A percentile compares a stretch with the other conserved stretches of the same genome.
Conservation (phyloP, 305 asterid species). For the Fraxinus floribunda region DNA sequence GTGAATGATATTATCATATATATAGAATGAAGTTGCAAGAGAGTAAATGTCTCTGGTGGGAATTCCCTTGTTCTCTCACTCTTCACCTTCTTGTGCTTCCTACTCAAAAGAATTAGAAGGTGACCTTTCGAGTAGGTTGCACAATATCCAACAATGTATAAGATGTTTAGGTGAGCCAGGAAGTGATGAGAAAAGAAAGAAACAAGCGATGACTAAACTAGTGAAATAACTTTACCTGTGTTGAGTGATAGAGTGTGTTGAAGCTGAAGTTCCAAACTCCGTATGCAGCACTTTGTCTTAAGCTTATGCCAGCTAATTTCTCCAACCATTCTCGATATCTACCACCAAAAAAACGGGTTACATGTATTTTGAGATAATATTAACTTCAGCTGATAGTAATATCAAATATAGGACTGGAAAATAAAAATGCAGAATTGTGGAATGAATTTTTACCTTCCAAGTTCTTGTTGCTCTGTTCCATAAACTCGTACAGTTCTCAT, state of each 20-base stretch:
- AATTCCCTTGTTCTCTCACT: neutral
- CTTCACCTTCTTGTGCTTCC: neutral
- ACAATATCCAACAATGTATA: neutral
- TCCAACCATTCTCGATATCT: conserved; percentile 78
- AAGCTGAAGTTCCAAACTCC: conserved; percentile 93
- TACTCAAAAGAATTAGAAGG: neutral
- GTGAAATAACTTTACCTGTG: conserved; percentile 63
- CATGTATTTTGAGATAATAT: neutral
- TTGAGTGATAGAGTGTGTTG: conserved; percentile 82
- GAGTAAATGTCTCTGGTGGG: neutral
- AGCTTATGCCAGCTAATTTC: conserved; percentile 71
- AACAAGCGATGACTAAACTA: neutral
- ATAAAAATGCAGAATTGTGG: conserved; percentile 7
- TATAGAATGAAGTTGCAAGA: neutral
- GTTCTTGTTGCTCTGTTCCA: conserved; percentile 89
- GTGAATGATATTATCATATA: neutral
- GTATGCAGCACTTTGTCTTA: conserved; percentile 96
- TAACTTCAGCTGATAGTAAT: conserved; percentile 21
- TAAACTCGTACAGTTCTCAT: conserved; percentile 94
- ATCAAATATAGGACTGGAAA: neutral
- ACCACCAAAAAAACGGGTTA: conserved; percentile 24
- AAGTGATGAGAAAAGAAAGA: neutral
- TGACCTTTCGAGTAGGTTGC: neutral
- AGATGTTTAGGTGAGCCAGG: neutral
- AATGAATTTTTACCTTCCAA: conserved; percentile 53